These are phyloP conservation scores for Colletotrichum sp. DNA, from an alignment of 2,329 filamentous ascomycete species.

Conservation along the genomic window DNA sequence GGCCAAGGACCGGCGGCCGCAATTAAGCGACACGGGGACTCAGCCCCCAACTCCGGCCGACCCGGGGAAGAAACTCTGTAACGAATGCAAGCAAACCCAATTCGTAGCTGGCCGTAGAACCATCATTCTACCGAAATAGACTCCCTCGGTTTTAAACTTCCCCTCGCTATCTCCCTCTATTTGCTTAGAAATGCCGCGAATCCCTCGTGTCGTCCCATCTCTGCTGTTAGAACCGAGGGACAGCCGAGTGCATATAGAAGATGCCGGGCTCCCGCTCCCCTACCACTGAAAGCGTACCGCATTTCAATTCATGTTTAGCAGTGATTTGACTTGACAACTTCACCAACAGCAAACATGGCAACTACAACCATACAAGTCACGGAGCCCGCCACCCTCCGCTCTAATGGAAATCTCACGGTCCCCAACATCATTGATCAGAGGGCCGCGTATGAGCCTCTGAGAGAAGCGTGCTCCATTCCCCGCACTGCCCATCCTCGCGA, in stretches of 20 bases:
- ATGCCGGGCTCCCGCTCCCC: not conserved
- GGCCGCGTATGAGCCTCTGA: conserved; percentile 35
- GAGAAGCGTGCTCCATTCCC: conserved; percentile 38
- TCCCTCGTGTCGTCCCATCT: conserved; percentile 4
- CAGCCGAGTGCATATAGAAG: not conserved
- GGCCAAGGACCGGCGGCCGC: not conserved
- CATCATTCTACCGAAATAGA: not conserved
- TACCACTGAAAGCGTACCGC: rapidly evolving
- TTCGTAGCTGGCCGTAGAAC: not conserved
- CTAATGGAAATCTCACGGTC: conserved; percentile 30
- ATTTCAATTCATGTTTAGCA: not conserved
- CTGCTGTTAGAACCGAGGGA: not conserved
- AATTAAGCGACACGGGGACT: not conserved
- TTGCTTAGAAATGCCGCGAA: conserved; percentile 13
- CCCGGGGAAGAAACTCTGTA: not conserved
- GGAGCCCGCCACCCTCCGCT: not conserved
- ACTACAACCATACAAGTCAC: not conserved
- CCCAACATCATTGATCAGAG: conserved; percentile 43
- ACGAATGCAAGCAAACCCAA: not conserved
- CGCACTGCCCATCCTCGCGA: conserved; percentile 38
- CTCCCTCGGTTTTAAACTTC: not conserved
- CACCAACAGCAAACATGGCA: not conserved
- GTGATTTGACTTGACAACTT: not conserved
- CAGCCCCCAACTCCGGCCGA: not conserved
- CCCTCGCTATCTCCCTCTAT: not conserved